Conservation (phyloP, 306 rosid species). For the Alnus glutinosa region DNA sequence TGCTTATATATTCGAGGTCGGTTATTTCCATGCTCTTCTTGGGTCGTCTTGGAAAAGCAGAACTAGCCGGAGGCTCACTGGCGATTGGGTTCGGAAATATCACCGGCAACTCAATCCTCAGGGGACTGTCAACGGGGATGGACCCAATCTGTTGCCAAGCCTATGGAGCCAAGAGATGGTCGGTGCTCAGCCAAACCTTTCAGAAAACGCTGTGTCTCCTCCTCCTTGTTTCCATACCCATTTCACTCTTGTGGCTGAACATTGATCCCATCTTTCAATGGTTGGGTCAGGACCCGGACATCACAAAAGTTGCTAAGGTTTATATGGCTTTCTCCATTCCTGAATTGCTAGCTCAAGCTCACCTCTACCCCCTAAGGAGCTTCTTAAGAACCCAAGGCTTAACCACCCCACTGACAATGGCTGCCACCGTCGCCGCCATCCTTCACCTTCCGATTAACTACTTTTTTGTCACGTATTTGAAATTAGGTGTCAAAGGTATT, state of each 20-base stretch:
- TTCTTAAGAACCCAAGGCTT: constrained; percentile 81
- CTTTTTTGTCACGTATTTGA: constrained; percentile 48
- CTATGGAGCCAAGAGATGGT: constrained; percentile 71
- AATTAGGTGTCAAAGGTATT: constrained; percentile 66
- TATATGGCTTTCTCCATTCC: constrained; percentile 79
- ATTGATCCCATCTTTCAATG: constrained; percentile 59
- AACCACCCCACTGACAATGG: constrained; percentile 63
- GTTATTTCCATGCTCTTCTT: constrained; percentile 75
- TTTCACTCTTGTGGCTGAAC: constrained; percentile 67
- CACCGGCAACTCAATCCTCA: constrained; percentile 70
- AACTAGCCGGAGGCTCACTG: constrained; percentile 85
- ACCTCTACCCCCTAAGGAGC: constrained; percentile 57
- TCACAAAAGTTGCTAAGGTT: constrained; percentile 66
- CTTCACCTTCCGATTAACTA: constrained; percentile 64
- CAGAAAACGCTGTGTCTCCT: constrained; percentile 70
- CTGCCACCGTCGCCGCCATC: constrained; percentile 61
- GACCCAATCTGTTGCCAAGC: constrained; percentile 98
- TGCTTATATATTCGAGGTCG: constrained; percentile 69
- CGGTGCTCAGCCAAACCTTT: constrained; percentile 69
- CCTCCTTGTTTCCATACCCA: constrained; percentile 66
- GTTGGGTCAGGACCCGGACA: constrained; percentile 82
- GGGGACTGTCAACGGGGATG: constrained; percentile 80
- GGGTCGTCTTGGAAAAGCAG: constrained; percentile 75
- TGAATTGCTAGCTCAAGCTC: constrained; percentile 78
- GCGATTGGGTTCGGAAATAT: constrained; percentile 84